Evolutionary conservation across 2,329 filamentous ascomycete genomes (phyloP).

Genomic region (Aulographum hederae): DNA sequence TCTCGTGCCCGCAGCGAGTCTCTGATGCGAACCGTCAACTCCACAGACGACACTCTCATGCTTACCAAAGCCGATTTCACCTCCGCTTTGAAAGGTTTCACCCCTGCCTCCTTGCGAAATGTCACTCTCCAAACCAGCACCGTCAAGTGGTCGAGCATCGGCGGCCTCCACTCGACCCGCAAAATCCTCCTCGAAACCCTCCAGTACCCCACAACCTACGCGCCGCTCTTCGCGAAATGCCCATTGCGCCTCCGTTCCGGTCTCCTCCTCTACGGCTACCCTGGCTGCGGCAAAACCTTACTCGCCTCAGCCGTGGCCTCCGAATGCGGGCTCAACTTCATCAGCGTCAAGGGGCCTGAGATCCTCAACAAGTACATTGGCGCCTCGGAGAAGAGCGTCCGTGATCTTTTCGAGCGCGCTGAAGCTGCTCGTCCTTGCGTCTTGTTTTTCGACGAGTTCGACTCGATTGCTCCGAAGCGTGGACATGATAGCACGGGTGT

Average conservation of each 20-base stretch:
- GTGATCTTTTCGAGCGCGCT: conserved; percentile 86
- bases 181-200: conserved; percentile 87
- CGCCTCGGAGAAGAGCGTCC: conserved; percentile 87
- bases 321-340: conserved; percentile 95
- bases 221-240: conserved; percentile 91
- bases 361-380: conserved; percentile 99
- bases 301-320: conserved; percentile 93
- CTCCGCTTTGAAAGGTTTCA: conserved; percentile 76
- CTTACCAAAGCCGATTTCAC: conserved; percentile 64
- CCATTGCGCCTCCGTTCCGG: conserved; percentile 88
- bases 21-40: conserved; percentile 59
- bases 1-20: conserved; percentile 81
- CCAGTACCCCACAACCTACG: conserved; percentile 94
- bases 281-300: conserved; percentile 90
- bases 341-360: conserved; percentile 93
- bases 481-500: conserved; percentile 95
- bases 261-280: conserved; percentile 81
- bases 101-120: conserved; percentile 82
- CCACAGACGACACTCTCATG: conserved; percentile 29
- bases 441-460: conserved; percentile 97
- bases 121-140: conserved; percentile 86
- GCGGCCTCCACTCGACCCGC: conserved; percentile 69
- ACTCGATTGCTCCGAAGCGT: conserved; percentile 91
- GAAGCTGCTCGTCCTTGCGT: conserved; percentile 83
- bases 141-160: conserved; percentile 83